Evolutionary conservation across 495 filamentous ascomycete species (phyloP), one percentile per base, ranked within the genome.

Genomic region (Daldinia decipiens): DNA sequence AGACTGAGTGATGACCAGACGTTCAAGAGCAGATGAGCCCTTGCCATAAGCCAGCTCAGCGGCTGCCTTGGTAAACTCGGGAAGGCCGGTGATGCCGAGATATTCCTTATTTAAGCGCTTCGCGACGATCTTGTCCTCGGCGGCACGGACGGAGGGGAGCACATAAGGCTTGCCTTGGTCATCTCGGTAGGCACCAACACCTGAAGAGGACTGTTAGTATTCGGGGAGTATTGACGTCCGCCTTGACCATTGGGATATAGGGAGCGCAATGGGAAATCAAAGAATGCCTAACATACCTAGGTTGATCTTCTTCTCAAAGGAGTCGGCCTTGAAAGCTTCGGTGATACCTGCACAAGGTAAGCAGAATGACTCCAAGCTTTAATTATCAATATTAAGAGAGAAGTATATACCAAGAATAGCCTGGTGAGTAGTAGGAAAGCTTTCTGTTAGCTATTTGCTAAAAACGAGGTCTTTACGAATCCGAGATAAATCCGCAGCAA

Each of bases 291-390:
- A 60, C 80, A 84, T 87, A 90, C 93, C 94, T 60, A 99, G 87
- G 84, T 98, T 98, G 86, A 98, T 97, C 89, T 99, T 99, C 82
- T 95, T 86, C 59, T 89, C 82, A 81, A 95, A 93, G 69, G 82
- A 86, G 77, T 99, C 95, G 77, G 94, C 93, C 87, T 98, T 99
- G 91, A 95, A 99, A 56, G 95, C 95, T 84, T 99, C 95, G 58
- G 95, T 98, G 84, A 99, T 96, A 84, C 95, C 95, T 87, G 70
- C 32, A 72, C 55, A 40, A 9, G 34, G 55, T 56, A 11, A 64
- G 40, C 51, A 69, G 61, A 27, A 70, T 71, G 51, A 47, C 69
- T 24, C 29, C 11, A 31, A 29, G 13, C 34, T 50, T 59, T 56
- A 32, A 62, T 65, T 43, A 17, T 17, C 40, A 0, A 34, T 43